Conservation (phyloP, 73 alveolate genomes). For the Paramecium biaurelia region DNA sequence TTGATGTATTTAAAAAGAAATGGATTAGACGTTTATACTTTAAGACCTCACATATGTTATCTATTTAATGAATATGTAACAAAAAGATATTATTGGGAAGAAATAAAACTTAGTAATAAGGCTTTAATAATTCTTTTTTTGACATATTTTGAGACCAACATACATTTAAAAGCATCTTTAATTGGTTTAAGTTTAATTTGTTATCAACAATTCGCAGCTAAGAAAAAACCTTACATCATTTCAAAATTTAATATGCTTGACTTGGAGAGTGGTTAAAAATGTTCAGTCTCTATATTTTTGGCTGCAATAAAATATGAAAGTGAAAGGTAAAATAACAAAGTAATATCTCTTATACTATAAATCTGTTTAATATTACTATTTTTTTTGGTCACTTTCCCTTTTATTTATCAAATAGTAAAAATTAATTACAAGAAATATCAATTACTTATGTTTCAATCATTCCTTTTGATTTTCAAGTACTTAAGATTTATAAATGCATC, state of each 20-base stretch:
- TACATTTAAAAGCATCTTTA: background rate
- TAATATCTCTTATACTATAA: background rate
- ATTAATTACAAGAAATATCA: background rate
- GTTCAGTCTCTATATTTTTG: background rate
- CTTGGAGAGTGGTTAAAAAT: background rate
- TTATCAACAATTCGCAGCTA: background rate
- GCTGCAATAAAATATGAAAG: background rate
- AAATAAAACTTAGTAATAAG: background rate
- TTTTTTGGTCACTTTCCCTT: background rate
- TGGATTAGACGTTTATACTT: background rate
- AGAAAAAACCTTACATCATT: background rate
- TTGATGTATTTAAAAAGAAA: background rate
- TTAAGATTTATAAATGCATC: background rate
- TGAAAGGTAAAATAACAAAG: background rate
- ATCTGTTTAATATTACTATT: background rate
- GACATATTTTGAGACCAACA: background rate
- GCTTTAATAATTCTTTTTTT: background rate
- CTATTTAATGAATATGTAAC: background rate
- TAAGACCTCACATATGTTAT: background rate
- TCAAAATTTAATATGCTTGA: background rate
- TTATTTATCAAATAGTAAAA: background rate
- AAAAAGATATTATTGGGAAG: background rate
- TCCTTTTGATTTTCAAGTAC: background rate
- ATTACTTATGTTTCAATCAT: background rate
- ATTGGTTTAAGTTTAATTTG: background rate